Percentiles rank a stretch among this genome's conserved stretches.
phyloP scores from a whole-genome alignment of 441 rosid species.

The Syzygium malaccense region DNA sequence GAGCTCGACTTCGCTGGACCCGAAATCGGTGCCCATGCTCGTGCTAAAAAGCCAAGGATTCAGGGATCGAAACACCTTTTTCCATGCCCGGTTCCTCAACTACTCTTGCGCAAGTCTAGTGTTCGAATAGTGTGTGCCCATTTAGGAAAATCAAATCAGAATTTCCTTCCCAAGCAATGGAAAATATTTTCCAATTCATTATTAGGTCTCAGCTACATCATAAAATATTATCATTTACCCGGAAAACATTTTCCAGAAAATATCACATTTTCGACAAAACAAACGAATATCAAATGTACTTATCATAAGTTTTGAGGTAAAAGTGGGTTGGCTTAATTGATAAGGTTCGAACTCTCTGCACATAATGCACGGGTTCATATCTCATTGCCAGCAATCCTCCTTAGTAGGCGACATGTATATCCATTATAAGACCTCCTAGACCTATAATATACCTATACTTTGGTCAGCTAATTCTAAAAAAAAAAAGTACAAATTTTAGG shows the following conservation, averaged over 20 bases:
- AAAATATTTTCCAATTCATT: neutral
- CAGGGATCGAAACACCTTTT: neutral
- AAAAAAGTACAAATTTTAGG: too few species aligned
- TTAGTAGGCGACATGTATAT: too few species aligned
- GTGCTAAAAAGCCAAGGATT: neutral
- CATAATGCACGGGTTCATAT: neutral
- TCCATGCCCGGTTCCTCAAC: neutral
- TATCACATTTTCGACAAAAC: neutral
- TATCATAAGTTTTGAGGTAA: neutral
- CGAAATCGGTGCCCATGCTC: neutral
- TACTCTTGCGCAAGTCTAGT: neutral
- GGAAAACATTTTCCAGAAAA: neutral
- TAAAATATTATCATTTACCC: neutral
- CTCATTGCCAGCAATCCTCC: neutral
- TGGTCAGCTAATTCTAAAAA: neutral
- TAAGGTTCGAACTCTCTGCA: neutral
- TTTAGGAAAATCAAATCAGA: neutral
- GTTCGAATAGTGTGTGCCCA: neutral
- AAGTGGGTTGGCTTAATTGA: neutral
- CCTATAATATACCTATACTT: neutral
- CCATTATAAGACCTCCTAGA: neutral
- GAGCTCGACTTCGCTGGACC: rapidly evolving
- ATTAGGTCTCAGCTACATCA: neutral
- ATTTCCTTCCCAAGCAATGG: neutral
- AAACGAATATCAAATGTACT: neutral